Base-by-base conservation (phyloP, 2,329 filamentous ascomycete species). In the Colletotrichum godetiae region DNA sequence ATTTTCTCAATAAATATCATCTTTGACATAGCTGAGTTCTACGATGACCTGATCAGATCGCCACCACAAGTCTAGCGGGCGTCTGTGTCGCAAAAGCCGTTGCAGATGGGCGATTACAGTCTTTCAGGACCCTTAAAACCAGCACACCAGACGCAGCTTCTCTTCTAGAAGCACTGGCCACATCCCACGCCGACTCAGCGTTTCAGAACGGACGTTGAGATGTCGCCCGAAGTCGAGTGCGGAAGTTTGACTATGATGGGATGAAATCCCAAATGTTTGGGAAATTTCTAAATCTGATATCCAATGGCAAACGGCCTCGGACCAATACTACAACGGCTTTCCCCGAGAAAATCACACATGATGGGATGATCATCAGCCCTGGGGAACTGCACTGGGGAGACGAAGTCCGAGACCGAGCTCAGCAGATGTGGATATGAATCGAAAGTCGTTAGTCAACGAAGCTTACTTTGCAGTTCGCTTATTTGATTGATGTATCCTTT, bases 251-350 rank as follows among this genome's bases (percentile, higher is more conserved):
- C 10, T 11, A 5, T 31, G 27, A 66, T 35, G 60, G 62, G 60
- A 69, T 49, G 60, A 65, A 57, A 56, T 65, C 12, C 29, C 27
- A 37, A 65, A 58, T 52, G 60, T 65, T 52, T 52, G 42, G 60
- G 52, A 33, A 22, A n/a, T 12, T 55, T 35, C 13, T 59, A 10
- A 10, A 2, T 35, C 27, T 15, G 13, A 15, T 31, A n/a, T 22
- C n/a, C 31, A 52, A 42, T 13, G 46, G 22, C 37, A 49, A 10
- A 19, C 6, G 4, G 8, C 31, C 6, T 37, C 5, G 52, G 19
- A 22, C 22, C 15, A 19, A 11, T 5, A n/a, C 1, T 2, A 24
- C 12, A 22, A 15, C 6, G 3, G 4, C 5, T 7, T 12, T 15
- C 13, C 13, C 24, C 19, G 13, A 42, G 15, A 22, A 49, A 5